phyloP scores from a whole-genome alignment of 805 yeast genomes.

The Yamadazyma kitorensis region DNA sequence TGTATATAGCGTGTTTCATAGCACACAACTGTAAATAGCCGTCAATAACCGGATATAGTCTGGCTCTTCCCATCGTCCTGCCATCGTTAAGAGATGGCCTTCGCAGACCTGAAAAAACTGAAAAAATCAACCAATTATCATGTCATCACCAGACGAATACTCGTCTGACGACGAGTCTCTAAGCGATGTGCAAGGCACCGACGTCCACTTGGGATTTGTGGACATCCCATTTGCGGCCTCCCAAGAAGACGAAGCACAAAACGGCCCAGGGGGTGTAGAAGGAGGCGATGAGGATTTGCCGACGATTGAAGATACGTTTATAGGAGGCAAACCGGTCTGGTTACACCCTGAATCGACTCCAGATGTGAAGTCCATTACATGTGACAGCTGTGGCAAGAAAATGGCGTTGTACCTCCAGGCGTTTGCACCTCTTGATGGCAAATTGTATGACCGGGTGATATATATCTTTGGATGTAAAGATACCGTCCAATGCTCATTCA shows the following conservation, averaged over 20 bases:
- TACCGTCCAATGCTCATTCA: slow-evolving; percentile 54
- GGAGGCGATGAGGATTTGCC: slow-evolving; percentile 39
- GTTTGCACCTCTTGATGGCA: slow-evolving; percentile 70
- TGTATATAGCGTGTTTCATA: neutral
- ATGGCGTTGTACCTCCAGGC: slow-evolving; percentile 77
- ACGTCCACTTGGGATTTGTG: slow-evolving; percentile 58
- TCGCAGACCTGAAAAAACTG: no score
- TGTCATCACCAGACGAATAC: slow-evolving; percentile 44
- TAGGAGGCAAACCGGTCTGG: slow-evolving; percentile 78
- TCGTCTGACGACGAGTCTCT: slow-evolving; percentile 51
- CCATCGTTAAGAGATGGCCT: no score
- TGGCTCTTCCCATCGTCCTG: no score
- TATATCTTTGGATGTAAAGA: slow-evolving; percentile 78
- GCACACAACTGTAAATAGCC: no score
- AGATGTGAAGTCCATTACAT: slow-evolving; percentile 46
- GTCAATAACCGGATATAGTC: no score
- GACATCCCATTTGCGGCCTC: slow-evolving; percentile 50
- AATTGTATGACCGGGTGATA: slow-evolving; percentile 74
- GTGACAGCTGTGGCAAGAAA: slow-evolving; percentile 61
- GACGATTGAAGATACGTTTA: slow-evolving; percentile 62
- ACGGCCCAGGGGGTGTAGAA: no score
- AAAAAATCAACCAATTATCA: slow-evolving; percentile 6
- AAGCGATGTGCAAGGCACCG: neutral
- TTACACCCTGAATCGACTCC: slow-evolving; percentile 60
- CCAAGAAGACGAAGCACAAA: slow-evolving; percentile 42